Percentiles rank a stretch among this genome's conserved stretches.
These are phyloP conservation scores for Vararia minispora DNA, from an alignment of 768 basidiomycete genomes.

Conservation along the genomic window DNA sequence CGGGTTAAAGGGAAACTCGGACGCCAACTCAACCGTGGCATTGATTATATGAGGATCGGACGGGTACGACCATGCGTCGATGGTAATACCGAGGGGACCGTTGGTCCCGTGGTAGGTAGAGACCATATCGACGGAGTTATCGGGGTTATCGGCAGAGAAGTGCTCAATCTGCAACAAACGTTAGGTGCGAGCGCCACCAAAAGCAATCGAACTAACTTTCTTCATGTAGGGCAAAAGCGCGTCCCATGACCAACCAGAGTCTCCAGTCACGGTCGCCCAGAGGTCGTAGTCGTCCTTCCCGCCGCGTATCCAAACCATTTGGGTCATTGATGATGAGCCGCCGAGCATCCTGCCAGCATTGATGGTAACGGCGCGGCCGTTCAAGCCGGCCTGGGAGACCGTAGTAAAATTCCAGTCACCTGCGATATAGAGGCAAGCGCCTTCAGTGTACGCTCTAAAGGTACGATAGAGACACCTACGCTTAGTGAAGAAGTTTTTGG, in stretches of 20 bases:
- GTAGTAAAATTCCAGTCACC: slow-evolving; percentile 17
- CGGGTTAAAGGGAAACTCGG: slow-evolving; percentile 18
- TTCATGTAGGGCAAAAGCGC: slow-evolving; percentile 2
- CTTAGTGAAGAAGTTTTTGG: too few species aligned
- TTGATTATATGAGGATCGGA: slow-evolving; percentile 19
- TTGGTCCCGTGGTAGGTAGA: slow-evolving; percentile 15
- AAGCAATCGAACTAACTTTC: slow-evolving; percentile 1
- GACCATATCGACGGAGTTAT: slow-evolving; percentile 15
- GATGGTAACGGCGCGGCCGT: slow-evolving; percentile 7
- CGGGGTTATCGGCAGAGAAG: slow-evolving; percentile 6
- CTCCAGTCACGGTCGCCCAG: slow-evolving; percentile 4
- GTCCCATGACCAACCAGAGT: slow-evolving; percentile 10
- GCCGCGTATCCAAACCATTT: slow-evolving; percentile 8
- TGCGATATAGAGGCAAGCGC: too few species aligned
- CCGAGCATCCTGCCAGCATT: slow-evolving; percentile 13
- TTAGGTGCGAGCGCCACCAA: neutral
- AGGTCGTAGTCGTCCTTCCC: slow-evolving; percentile 7
- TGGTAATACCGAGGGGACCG: slow-evolving; percentile 15
- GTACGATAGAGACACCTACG: too few species aligned
- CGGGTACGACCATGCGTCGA: slow-evolving; percentile 6
- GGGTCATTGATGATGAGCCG: slow-evolving; percentile 13
- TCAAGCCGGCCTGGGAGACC: slow-evolving; percentile 9
- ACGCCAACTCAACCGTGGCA: slow-evolving; percentile 6
- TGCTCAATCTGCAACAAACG: neutral
- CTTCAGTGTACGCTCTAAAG: too few species aligned